phyloP scores from a whole-genome alignment of 2,329 filamentous ascomycete species.

The Hypoxylon sp. region DNA sequence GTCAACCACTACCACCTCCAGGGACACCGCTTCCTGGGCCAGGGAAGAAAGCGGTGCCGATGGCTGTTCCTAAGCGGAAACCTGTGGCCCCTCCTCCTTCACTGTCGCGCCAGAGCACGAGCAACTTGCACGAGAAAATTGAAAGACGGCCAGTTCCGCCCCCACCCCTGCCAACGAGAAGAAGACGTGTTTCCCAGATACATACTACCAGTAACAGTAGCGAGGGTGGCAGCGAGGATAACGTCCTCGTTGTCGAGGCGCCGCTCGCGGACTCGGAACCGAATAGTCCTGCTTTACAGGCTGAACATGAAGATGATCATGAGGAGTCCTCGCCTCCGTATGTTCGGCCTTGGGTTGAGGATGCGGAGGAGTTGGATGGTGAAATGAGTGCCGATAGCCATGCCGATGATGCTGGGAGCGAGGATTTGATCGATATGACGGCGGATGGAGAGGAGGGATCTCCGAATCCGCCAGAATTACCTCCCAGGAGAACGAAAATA shows the following conservation, averaged over 20 bases:
- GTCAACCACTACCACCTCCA: constrained; percentile 54
- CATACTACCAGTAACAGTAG: constrained; percentile 47
- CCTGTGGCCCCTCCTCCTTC: constrained; percentile 49
- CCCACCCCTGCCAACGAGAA: constrained; percentile 50
- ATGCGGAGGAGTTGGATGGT: constrained; percentile 47
- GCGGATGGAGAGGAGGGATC: constrained; percentile 2
- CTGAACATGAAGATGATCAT: constrained; percentile 22
- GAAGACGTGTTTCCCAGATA: constrained; percentile 53
- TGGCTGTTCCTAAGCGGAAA: constrained; percentile 51
- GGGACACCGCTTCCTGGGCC: constrained; percentile 54
- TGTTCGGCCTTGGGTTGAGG: constrained; percentile 52
- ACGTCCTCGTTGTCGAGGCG: constrained; percentile 53
- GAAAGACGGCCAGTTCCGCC: constrained; percentile 52
- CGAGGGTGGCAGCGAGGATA: constrained; percentile 51
- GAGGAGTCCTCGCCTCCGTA: constrained; percentile 41
- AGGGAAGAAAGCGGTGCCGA: constrained; percentile 49
- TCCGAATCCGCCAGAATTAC: constrained; percentile 26
- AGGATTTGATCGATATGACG: constrained; percentile 31
- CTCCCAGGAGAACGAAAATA: constrained; percentile 16
- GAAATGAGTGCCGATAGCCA: constrained; percentile 6
- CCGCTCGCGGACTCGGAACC: constrained; percentile 53
- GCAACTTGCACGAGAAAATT: constrained; percentile 45
- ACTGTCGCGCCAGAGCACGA: constrained; percentile 44
- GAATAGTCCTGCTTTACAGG: constrained; percentile 46
- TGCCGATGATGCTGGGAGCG: constrained; percentile 15